Evolutionary conservation across 495 filamentous ascomycete species (phyloP).

Genomic region (Wilcoxina mikolae): DNA sequence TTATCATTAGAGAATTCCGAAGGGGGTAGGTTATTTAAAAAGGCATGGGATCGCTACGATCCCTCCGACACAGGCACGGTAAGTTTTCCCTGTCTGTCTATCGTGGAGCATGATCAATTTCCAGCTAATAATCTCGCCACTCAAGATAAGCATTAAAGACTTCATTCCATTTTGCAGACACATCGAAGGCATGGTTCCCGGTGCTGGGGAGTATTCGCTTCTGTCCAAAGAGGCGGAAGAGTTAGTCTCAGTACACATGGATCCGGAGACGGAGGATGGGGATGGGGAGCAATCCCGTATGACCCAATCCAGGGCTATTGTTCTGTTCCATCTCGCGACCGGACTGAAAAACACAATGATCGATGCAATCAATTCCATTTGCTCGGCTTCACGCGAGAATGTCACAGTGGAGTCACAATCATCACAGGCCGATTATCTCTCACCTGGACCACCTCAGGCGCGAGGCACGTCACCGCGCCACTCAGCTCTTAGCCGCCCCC

Average conservation of each 20-base stretch:
- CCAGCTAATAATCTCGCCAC: too few species aligned
- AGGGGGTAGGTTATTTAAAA: not conserved
- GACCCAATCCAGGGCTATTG: too few species aligned
- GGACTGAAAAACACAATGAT: not conserved
- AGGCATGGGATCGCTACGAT: conserved; percentile 1
- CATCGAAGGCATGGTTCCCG: not conserved
- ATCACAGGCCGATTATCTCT: not conserved
- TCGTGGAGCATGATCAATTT: not conserved
- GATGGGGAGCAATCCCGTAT: too few species aligned
- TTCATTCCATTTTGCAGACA: not conserved
- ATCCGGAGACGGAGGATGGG: too few species aligned
- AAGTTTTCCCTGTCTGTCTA: not conserved
- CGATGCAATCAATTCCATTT: not conserved
- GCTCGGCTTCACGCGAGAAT: not conserved
- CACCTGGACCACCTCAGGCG: too few species aligned
- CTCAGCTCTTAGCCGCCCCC: too few species aligned
- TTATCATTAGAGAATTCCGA: too few species aligned
- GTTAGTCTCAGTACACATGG: too few species aligned
- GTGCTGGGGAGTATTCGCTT: too few species aligned
- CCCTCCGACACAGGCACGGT: not conserved
- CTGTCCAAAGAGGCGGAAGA: too few species aligned
- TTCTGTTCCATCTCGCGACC: not conserved
- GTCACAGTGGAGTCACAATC: not conserved
- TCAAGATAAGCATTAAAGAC: not conserved
- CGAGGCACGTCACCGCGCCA: too few species aligned